Evolutionary conservation across 1,139 yeast species (phyloP), one percentile per base, ranked within the genome.

Genomic region (Geotrichum australiense): DNA sequence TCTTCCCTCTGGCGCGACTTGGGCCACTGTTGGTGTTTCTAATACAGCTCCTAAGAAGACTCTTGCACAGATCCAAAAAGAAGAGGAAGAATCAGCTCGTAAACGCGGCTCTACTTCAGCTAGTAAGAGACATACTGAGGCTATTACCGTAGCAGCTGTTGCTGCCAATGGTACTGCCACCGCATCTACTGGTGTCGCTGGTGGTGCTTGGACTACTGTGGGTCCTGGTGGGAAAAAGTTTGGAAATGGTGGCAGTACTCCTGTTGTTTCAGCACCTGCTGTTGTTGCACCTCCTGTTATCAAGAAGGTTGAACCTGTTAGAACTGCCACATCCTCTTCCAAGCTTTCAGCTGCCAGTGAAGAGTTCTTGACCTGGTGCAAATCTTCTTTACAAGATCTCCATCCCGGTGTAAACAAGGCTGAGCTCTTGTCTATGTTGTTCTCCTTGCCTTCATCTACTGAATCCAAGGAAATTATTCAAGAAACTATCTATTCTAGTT

Each of bases 401-500:
- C 81, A 84, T 56, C 74, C 80, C 4, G 80, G 86, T 16, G 91
- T 87, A 32, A 65, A 66, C 46, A 55, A 51, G 24, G 53, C 52
- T 50, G 96, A 84, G 57, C 77, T 91, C 42, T 68, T 91, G 45
- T 80, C 84, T 47, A 80, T 91, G 61, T 73, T 91, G 54, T 68
- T 87, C 45, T 79, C 89, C 42, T 72, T 91, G 50, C 96, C 97
- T 28, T 65, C 76, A 30, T 76, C 77, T 36, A 54, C 70, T 5
- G 96, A 87, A 53, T 78, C 94, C 1, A 70, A 73, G 37, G 94
- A 81, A 59, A 84, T 91, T 58, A 87, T 91, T 57, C 80, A 95
- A 3, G 98, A 91, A 59, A 85, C 96, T 11, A 79, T 91, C 48
- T 89, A 87, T 64, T 78, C 93, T 38, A 84, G 91, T 51, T 84